Evolutionary conservation across 495 filamentous ascomycete species (phyloP).

Genomic region (Aspergillus egyptiacus): DNA sequence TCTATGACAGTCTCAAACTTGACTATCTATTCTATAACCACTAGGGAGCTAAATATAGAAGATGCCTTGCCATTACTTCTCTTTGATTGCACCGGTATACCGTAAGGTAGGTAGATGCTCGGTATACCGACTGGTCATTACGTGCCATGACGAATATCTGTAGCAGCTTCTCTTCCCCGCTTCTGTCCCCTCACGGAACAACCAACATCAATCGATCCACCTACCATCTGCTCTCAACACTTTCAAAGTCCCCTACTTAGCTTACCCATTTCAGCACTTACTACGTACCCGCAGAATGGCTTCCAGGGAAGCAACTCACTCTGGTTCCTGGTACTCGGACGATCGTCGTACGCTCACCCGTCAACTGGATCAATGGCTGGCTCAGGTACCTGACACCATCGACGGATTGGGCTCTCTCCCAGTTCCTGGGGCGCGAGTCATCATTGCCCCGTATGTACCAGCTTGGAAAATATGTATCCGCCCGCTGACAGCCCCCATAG

Average conservation of each 20-base stretch:
- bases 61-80: too few relatives aligned
- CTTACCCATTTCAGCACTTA: not conserved
- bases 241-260: not conserved
- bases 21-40: too few relatives aligned
- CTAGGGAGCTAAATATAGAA: too few relatives aligned
- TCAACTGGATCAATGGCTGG: slow-evolving; percentile 78
- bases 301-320: slow-evolving; percentile 61
- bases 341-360: slow-evolving; percentile 50
- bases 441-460: slow-evolving; percentile 89
- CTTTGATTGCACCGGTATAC: too few relatives aligned
- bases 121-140: not conserved
- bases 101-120: too few relatives aligned
- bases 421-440: slow-evolving; percentile 69
- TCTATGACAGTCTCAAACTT: too few relatives aligned
- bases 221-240: not conserved
- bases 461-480: not conserved
- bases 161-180: slow-evolving; percentile 21
- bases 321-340: slow-evolving; percentile 82
- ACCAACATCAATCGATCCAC: slow-evolving; percentile 1
- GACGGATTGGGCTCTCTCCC: slow-evolving; percentile 57
- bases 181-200: slow-evolving; percentile 17
- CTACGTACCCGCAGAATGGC: slow-evolving; percentile 9
- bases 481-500: slow-evolving; percentile 40
- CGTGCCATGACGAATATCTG: not conserved
- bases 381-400: slow-evolving; percentile 59